A percentile compares a stretch with the other conserved stretches of the same genome.
Conservation (phyloP, 352 stramenopile species). For the Globisporangium megalacanthum region DNA sequence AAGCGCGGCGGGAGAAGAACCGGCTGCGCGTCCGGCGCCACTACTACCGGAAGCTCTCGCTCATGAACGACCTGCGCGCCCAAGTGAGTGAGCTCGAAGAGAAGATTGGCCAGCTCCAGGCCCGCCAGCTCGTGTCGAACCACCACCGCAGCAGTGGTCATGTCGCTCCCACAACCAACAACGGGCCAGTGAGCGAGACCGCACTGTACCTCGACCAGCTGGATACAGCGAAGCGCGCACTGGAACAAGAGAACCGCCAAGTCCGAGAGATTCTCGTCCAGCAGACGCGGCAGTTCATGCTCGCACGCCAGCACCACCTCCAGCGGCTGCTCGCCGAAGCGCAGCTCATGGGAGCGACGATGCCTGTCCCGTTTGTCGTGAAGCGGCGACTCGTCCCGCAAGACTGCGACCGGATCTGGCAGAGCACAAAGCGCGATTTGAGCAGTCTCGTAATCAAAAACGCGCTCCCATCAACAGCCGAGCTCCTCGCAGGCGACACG, state of each 20-base stretch:
- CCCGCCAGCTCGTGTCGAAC: neutral
- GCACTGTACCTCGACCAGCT: slow-evolving; percentile 7
- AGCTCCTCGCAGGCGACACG: neutral
- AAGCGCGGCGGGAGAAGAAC: slow-evolving; percentile 15
- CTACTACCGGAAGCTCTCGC: slow-evolving; percentile 16
- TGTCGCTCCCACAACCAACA: neutral
- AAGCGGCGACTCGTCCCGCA: slow-evolving; percentile 7
- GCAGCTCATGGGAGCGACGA: slow-evolving; percentile 1
- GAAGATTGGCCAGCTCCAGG: slow-evolving; percentile 5
- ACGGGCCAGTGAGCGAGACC: slow-evolving; percentile 1
- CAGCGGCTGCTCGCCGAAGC: slow-evolving; percentile 6
- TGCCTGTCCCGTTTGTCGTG: slow-evolving; percentile 14
- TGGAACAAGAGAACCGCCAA: slow-evolving; percentile 10
- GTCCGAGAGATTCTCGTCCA: slow-evolving; percentile 5
- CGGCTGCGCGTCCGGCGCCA: slow-evolving; percentile 17
- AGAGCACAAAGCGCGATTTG: slow-evolving; percentile 9
- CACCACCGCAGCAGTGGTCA: neutral
- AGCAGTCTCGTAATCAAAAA: slow-evolving; percentile 1
- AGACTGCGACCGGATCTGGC: slow-evolving; percentile 12
- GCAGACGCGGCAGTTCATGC: slow-evolving; percentile 12
- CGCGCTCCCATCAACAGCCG: neutral
- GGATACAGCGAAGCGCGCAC: slow-evolving; percentile 1
- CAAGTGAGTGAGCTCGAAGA: slow-evolving; percentile 16
- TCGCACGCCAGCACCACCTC: slow-evolving; percentile 4
- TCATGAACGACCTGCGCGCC: slow-evolving; percentile 16